Conservation (phyloP, 78 protist species). For the Planoprotostelium fungivorum region DNA sequence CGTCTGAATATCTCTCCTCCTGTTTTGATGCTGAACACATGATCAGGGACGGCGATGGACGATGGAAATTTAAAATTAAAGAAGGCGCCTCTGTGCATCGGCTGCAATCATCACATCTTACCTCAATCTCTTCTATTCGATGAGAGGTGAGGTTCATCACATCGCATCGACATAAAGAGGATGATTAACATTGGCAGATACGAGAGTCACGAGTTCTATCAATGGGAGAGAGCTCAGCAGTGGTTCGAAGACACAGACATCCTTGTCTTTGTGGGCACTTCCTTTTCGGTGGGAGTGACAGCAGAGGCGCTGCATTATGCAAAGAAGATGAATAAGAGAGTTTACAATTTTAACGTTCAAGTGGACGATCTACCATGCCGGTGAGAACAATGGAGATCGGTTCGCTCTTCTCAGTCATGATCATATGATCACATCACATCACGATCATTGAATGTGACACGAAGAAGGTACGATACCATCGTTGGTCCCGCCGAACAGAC, state of each 20-base stretch:
- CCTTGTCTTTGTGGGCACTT: constrained; percentile 13
- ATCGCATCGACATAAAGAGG: not conserved
- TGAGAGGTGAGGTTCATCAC: not conserved
- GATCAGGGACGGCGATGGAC: constrained; percentile 26
- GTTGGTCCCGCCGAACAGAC: not conserved
- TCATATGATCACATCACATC: too few species aligned
- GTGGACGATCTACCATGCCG: constrained; percentile 8
- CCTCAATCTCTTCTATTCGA: constrained; percentile 58
- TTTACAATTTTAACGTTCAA: constrained; percentile 44
- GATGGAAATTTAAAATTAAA: constrained; percentile 19
- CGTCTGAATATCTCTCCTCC: not conserved
- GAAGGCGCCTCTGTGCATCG: constrained; percentile 35
- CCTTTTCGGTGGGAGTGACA: constrained; percentile 49
- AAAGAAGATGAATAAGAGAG: constrained; percentile 9
- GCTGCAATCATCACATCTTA: constrained; percentile 18
- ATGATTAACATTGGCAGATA: constrained; percentile 7
- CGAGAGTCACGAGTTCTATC: constrained; percentile 25
- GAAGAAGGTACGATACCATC: not conserved
- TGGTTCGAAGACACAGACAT: constrained; percentile 38
- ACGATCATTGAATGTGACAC: too few species aligned
- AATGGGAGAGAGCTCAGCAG: constrained; percentile 26
- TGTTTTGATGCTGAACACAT: not conserved
- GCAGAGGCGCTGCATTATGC: constrained; percentile 18
- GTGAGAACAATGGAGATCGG: too few species aligned
- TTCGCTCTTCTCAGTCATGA: not conserved